Base-by-base conservation (phyloP, 2,329 filamentous ascomycete species). In the Nemania sp. region DNA sequence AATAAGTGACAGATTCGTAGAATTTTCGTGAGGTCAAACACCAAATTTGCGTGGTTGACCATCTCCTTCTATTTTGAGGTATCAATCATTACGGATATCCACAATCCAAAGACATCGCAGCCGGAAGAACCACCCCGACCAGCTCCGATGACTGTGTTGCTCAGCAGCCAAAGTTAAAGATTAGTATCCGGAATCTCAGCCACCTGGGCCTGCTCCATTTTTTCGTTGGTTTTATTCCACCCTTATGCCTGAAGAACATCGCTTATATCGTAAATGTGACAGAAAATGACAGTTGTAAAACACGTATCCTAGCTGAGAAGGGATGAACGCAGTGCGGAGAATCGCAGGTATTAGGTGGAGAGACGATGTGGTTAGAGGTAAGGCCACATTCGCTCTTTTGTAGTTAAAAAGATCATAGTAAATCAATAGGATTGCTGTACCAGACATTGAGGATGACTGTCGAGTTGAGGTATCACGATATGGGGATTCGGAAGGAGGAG, bases 381-480 rank as follows among this genome's bases (percentile, higher is more conserved):
- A 29, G 13, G 11, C 42, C 45, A 45, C 43, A 37, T 29, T 40
- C 43, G 56, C 47, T 17, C 37, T 51, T 40, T 40, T 59, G 51
- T 63, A 64, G 72, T 69, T 71, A 74, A 71, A 69, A 68, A 45
- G 46, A 69, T 59, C 67, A 71, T 68, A 66, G 63, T 69, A 64
- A 73, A 69, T 65, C 67, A 72, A 71, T 74, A 79, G 75, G 78
- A 83, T 82, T 81, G 81, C 79, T 84, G 83, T 85, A 78, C 83
- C 81, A 80, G 83, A 84, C 82, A 83, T 74, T 80, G 80, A 84
- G 79, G 80, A 83, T 80, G 79, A 80, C 76, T 77, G 76, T 71
- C 76, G 74, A 78, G 75, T 70, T 74, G 74, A 77, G 74, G 73
- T 78, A 80, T 84, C 79, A 80, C 84, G 81, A 84, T 85, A 81